Conservation (phyloP, 768 basidiomycete species). For the button mushroom (Agaricus bisporus) region DNA sequence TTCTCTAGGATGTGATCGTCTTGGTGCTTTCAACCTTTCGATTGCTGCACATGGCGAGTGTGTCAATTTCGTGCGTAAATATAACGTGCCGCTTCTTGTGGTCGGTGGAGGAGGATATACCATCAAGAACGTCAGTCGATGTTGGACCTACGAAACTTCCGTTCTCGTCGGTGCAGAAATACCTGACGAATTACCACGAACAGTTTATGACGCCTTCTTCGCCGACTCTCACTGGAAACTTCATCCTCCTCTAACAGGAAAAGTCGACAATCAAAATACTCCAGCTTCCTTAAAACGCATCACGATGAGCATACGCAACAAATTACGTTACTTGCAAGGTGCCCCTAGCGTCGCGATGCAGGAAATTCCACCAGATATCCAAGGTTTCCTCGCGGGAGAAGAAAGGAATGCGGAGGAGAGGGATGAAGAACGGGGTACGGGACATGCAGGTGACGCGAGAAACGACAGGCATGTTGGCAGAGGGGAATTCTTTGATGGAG, state of each 20-base stretch:
- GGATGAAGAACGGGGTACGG: conserved; percentile 59
- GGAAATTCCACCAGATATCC: conserved; percentile 90
- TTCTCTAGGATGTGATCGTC: conserved; percentile 87
- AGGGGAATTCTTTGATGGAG: conserved; percentile 73
- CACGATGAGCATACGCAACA: conserved; percentile 77
- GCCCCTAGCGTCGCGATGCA: conserved; percentile 97
- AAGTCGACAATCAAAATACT: conserved; percentile 91
- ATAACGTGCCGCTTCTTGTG: conserved; percentile 85
- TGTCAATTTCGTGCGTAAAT: conserved; percentile 92
- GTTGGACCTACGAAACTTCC: conserved; percentile 98
- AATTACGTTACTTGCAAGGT: conserved; percentile 87
- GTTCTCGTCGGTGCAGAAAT: conserved; percentile 81
- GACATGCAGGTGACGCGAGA: conserved; percentile 49
- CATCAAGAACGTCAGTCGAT: conserved; percentile 95
- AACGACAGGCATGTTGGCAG: conserved; percentile 44
- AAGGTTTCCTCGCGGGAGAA: conserved; percentile 69
- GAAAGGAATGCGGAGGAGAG: conserved; percentile 61
- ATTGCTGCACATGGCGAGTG: conserved; percentile 98
- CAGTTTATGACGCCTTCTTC: conserved; percentile 92
- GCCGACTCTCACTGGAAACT: conserved; percentile 87
- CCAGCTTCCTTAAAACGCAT: conserved; percentile 80
- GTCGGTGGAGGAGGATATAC: conserved; percentile 96
- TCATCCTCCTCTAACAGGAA: conserved; percentile 87
- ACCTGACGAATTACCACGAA: conserved; percentile 82
- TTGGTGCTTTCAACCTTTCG: conserved; percentile 96